Base-by-base conservation (phyloP, 352 stramenopile species). In the Pythium oligandrum region DNA sequence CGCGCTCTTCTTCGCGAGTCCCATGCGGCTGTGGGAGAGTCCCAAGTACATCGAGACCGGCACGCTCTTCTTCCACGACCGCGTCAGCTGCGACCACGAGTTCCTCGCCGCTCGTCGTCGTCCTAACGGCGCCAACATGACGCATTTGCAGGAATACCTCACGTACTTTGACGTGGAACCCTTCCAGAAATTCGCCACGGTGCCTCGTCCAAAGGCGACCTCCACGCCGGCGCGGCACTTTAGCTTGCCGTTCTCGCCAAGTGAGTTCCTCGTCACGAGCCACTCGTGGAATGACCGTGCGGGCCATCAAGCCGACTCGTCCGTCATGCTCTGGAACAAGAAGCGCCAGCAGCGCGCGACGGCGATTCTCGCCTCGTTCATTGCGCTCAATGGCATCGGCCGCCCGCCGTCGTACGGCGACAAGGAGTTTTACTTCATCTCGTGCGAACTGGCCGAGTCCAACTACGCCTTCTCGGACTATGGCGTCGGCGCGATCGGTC, bases 371-470 rank as follows among this genome's bases (percentile, higher is more conserved):
- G 67, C 62, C 1, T 71, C 77, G 3, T 90, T 90, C 53, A 51
- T 74, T 6, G 68, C 76, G 4, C 55, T 71, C 1, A 68, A 62
- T 34, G 55, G 68, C 35, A 38, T 33, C 2, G 38, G 44, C 8
- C 63, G 61, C 0, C 71, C 71, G 34, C 73, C 71, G 9, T 79
- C 67, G 6, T 88, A 88, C 49, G 77, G 78, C 3, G 81, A 90
- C 48, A 92, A 92, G 53, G 78, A 92, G 48, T 58, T 88, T n/a
- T 92, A 86, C 57, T 88, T 88, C 53, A 43, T 86, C 8, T 76
- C 81, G 0, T 79, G 61, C 35, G 81, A 92, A 42, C 59, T 92
- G 2, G 75, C 81, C 0, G 78, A 92, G 57, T 82, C 78, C 4
- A 55, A 77, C 54, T 91, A 87, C 51, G 55, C 64, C 2, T 87